Conservation (phyloP, 768 basidiomycete species). For the Strobilomyces confusus region DNA sequence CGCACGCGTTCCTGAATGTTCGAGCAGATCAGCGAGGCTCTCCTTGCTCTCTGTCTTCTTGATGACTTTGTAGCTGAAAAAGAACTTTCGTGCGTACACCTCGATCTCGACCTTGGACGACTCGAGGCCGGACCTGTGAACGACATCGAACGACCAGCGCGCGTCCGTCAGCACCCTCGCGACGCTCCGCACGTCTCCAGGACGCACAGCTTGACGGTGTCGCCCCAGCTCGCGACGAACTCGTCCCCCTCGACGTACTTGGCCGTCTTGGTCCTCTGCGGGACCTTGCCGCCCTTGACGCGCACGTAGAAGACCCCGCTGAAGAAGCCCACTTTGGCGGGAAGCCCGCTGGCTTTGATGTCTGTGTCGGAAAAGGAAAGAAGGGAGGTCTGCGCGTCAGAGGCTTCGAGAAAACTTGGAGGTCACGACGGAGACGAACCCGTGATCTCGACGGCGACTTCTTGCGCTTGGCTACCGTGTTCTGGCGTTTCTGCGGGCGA, state of each 20-base stretch:
- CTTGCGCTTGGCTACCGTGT: conserved; percentile 6
- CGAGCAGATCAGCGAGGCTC: conserved; percentile 30
- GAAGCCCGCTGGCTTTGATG: conserved; percentile 34
- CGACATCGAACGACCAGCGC: background rate
- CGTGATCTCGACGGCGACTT: conserved; percentile 29
- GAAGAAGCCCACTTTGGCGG: conserved; percentile 30
- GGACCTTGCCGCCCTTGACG: conserved; percentile 26
- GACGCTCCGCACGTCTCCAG: background rate
- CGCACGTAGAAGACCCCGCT: conserved; percentile 26
- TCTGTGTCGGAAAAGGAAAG: conserved; percentile 14
- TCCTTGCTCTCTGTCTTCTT: conserved; percentile 34
- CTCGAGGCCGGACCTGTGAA: conserved; percentile 26
- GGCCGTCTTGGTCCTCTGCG: conserved; percentile 25
- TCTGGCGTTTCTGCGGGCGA: background rate
- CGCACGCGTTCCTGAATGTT: conserved; percentile 29
- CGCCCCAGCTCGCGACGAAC: conserved; percentile 28
- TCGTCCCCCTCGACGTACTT: conserved; percentile 26
- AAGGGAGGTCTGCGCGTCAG: no score
- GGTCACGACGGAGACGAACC: conserved; percentile 1
- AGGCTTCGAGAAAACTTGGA: no score
- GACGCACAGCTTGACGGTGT: conserved; percentile 26
- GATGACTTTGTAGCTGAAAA: conserved; percentile 32
- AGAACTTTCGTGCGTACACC: conserved; percentile 30
- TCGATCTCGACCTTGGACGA: conserved; percentile 33
- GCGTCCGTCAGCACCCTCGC: background rate